phyloP scores from a whole-genome alignment of 352 stramenopile genomes.

The Phytophthora melonis region DNA sequence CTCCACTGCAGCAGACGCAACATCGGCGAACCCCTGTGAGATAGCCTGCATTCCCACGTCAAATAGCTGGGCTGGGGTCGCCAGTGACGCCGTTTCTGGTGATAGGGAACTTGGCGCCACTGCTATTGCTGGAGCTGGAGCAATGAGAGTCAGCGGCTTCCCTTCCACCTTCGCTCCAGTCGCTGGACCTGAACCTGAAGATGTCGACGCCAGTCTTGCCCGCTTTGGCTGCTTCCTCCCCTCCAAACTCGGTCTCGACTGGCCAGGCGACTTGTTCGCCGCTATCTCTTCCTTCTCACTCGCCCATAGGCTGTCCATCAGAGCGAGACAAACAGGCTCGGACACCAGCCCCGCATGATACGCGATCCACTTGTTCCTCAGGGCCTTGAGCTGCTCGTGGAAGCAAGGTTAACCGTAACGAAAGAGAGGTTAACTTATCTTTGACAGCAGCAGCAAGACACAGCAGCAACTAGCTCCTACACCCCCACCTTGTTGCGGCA shows the following conservation, averaged over 20 bases:
- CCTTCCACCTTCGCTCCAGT: neutral
- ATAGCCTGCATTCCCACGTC: constrained; percentile 1
- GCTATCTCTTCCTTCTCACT: neutral
- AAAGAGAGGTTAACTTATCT: constrained; percentile 12
- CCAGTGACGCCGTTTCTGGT: neutral
- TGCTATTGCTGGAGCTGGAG: constrained; percentile 3
- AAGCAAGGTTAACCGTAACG: constrained; percentile 8
- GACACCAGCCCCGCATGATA: constrained; percentile 20
- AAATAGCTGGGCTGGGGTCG: neutral
- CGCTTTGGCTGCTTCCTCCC: constrained; percentile 9
- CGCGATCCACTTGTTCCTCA: constrained; percentile 35
- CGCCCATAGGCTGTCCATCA: constrained; percentile 29
- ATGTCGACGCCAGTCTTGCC: neutral
- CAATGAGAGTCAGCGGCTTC: neutral
- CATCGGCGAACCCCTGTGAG: constrained; percentile 17
- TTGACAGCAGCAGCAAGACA: neutral
- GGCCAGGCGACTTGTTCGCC: neutral
- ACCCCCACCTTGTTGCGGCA: constrained; percentile 36
- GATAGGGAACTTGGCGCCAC: neutral
- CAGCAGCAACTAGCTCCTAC: neutral
- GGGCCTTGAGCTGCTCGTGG: constrained; percentile 24
- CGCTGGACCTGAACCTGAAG: neutral
- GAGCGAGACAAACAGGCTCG: constrained; percentile 21
- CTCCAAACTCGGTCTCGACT: constrained; percentile 16
- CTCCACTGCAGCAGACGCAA: constrained; percentile 10